phyloP scores from a whole-genome alignment of 2,329 filamentous ascomycete genomes.

The Bimuria novae-zelandiae region DNA sequence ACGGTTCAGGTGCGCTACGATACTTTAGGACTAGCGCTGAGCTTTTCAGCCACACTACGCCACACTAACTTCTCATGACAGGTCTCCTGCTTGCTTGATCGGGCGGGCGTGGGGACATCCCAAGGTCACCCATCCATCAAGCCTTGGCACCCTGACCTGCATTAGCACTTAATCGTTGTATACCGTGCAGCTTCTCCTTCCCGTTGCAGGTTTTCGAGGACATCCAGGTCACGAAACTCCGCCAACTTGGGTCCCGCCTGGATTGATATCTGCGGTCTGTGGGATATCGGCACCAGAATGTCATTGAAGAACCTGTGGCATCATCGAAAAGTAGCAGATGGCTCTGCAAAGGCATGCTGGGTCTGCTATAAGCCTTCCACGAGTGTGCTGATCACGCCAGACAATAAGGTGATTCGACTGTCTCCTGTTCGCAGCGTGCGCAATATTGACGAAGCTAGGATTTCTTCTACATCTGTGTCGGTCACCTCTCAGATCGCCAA shows the following conservation, averaged over 20 bases:
- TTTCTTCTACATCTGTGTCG: conserved; percentile 88
- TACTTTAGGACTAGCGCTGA: conserved; percentile 1
- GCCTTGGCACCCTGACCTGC: too few relatives aligned
- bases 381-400: conserved; percentile 85
- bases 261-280: too few relatives aligned
- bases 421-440: not conserved
- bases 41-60: conserved; percentile 5
- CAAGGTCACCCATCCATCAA: too few relatives aligned
- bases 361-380: conserved; percentile 89
- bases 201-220: too few relatives aligned
- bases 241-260: too few relatives aligned
- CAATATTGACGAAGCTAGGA: conserved; percentile 62
- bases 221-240: too few relatives aligned
- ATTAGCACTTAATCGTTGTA: too few relatives aligned
- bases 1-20: not conserved
- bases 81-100: not conserved
- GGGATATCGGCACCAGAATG: too few relatives aligned
- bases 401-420: conserved; percentile 71
- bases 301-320: conserved; percentile 76
- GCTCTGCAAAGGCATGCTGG: conserved; percentile 81
- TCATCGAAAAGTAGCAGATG: conserved; percentile 83
- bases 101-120: too few relatives aligned
- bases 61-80: conserved; percentile 12
- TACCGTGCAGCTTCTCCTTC: too few relatives aligned
- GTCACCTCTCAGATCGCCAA: conserved; percentile 79